phyloP scores from a whole-genome alignment of 2,329 filamentous ascomycete species.

The Davidsoniella eucalypti region DNA sequence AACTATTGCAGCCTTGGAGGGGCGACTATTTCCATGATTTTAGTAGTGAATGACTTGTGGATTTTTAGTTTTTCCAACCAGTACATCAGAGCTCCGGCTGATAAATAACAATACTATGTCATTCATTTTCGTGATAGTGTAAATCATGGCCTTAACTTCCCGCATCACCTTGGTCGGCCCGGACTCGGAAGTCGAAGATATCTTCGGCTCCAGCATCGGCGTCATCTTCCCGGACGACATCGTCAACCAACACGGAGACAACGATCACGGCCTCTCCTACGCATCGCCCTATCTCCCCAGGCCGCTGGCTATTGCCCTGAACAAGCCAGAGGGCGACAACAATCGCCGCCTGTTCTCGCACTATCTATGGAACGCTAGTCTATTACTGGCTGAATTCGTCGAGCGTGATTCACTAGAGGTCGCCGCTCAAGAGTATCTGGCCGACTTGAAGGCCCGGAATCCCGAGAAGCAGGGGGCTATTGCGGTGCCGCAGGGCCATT shows the following conservation, averaged over 20 bases:
- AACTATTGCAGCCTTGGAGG: constrained; percentile 1
- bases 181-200: constrained; percentile 36
- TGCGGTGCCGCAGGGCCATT: constrained; percentile 17
- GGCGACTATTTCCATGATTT: neutral
- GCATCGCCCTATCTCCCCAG: constrained; percentile 32
- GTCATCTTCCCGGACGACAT: constrained; percentile 54
- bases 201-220: constrained; percentile 40
- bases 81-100: too few species aligned
- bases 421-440: neutral
- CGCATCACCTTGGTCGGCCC: constrained; percentile 21
- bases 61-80: too few species aligned
- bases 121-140: neutral
- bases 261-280: constrained; percentile 42
- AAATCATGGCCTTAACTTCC: constrained; percentile 28
- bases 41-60: too few species aligned
- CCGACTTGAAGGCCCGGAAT: neutral
- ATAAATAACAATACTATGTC: neutral
- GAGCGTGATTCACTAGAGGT: constrained; percentile 28
- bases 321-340: constrained; percentile 32
- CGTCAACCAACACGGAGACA: constrained; percentile 48
- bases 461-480: constrained; percentile 5
- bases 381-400: constrained; percentile 38
- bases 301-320: constrained; percentile 28
- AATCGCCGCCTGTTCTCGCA: constrained; percentile 50
- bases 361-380: constrained; percentile 54